These are phyloP conservation scores for Aspergillus indologenus DNA, from an alignment of 495 filamentous ascomycete genomes.

Conservation along the genomic window DNA sequence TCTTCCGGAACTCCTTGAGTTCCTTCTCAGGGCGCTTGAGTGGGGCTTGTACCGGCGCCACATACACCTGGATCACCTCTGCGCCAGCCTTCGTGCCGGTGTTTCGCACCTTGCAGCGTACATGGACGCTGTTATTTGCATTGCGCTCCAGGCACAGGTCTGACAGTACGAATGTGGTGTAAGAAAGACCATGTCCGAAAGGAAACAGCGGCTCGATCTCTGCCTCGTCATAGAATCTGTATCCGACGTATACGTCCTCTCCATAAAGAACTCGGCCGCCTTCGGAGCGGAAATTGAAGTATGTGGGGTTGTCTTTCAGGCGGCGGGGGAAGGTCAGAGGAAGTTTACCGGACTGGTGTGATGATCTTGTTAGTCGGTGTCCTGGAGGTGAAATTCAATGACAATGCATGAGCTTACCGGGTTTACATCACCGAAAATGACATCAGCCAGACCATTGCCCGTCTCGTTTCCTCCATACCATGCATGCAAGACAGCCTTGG, in stretches of 20 bases:
- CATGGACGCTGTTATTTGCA: slow-evolving; percentile 1
- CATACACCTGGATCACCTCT: slow-evolving; percentile 19
- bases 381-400: background rate
- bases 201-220: slow-evolving; percentile 62
- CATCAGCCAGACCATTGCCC: slow-evolving; percentile 54
- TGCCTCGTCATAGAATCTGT: slow-evolving; percentile 70
- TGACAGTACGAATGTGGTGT: slow-evolving; percentile 69
- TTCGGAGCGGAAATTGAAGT: slow-evolving; percentile 70
- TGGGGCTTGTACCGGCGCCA: slow-evolving; percentile 8
- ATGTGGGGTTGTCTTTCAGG: slow-evolving; percentile 66
- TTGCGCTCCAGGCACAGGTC: slow-evolving; percentile 41
- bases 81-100: slow-evolving; percentile 10
- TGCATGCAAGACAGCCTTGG: slow-evolving; percentile 64
- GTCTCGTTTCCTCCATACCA: slow-evolving; percentile 63
- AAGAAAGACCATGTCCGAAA: slow-evolving; percentile 80
- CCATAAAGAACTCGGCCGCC: slow-evolving; percentile 67
- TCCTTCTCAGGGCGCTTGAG: slow-evolving; percentile 21
- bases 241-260: slow-evolving; percentile 76
- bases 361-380: background rate
- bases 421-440: slow-evolving; percentile 47
- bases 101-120: slow-evolving; percentile 10
- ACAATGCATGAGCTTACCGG: slow-evolving; percentile 22
- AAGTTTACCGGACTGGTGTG: slow-evolving; percentile 42
- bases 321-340: slow-evolving; percentile 59
- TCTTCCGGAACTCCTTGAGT: slow-evolving; percentile 25